Base-by-base conservation (phyloP, 2,329 filamentous ascomycete genomes). In the Curvularia verruculosa region DNA sequence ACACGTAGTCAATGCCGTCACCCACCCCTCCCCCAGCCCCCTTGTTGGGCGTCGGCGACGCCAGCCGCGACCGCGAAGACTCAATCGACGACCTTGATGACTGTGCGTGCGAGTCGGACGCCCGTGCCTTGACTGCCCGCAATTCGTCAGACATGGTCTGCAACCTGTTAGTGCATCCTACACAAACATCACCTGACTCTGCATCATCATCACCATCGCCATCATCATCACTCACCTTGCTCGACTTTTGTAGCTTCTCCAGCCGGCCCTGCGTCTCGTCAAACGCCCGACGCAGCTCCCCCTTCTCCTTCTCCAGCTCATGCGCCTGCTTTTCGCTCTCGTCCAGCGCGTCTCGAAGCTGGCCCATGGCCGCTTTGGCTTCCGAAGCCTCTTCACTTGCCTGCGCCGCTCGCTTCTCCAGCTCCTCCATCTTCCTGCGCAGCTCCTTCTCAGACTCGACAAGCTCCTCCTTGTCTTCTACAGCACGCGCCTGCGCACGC, bases 241-340 rank as follows among this genome's bases (percentile, higher is more conserved):
- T 85, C 2, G 85, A 82, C 76, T 89, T 92, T 62, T 89, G 86
- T 3, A 93, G 76, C 79, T 91, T 94, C 72, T 97, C 93, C 59
- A 94, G 86, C 12, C 90, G 85, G 53, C 83, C 81, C 62, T 89
- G 88, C 26, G 87, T 86, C 64, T 97, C 93, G 66, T 96, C 92
- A 2, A 96, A 83, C 29, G 89, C 82, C 40, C 87, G 85, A 44
- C 90, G 85, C 49, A 96, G 79, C 58, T 96, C 92, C 0, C 82
- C 79, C 63, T 89, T 90, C 71, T 96, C 91, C 77, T 87, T 91
- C 75, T 97, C 93, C 5, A 90, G 82, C n/a, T 95, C 90, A 28
- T 87, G 85, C 0, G 90, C 87, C 75, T 96, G 91, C 71, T 85
- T 87, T 77, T 99, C 95, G 34, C 90, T 94, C 46, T 91, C 90